Percentiles rank a stretch among this genome's conserved stretches.
Evolutionary conservation across 495 filamentous ascomycete species (phyloP).

Genomic region (Thermothielavioides terrestris): DNA sequence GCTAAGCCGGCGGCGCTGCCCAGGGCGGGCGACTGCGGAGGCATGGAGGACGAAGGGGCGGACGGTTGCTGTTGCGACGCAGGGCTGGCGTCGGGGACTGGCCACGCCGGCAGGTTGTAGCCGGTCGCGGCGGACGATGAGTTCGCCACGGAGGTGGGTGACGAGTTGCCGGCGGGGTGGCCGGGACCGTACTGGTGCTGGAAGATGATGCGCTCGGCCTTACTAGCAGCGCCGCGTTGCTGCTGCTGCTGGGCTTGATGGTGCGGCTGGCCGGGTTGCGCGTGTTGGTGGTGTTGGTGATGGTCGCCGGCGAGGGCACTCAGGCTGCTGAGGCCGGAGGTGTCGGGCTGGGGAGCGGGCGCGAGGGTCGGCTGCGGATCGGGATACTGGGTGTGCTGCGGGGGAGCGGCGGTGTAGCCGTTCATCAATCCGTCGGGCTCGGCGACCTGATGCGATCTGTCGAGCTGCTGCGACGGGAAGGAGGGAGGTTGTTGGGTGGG

Average conservation of each 20-base stretch:
- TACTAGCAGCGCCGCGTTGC: constrained; percentile 17
- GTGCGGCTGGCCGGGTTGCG: constrained; percentile 16
- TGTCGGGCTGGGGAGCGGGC: constrained; percentile 19
- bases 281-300: constrained; percentile 17
- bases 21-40: constrained; percentile 26
- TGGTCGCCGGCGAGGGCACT: constrained; percentile 21
- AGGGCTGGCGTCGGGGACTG: constrained; percentile 18
- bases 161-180: constrained; percentile 26
- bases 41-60: constrained; percentile 21
- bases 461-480: constrained; percentile 28
- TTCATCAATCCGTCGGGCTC: constrained; percentile 26
- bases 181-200: constrained; percentile 25
- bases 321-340: constrained; percentile 17
- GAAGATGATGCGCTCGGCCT: constrained; percentile 23
- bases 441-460: constrained; percentile 26
- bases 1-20: constrained; percentile 20
- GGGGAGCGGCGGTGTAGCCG: constrained; percentile 23
- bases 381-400: constrained; percentile 23
- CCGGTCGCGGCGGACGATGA: constrained; percentile 19
- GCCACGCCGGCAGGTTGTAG: constrained; percentile 22
- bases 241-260: constrained; percentile 18
- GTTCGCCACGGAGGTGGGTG: constrained; percentile 32
- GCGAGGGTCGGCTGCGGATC: constrained; percentile 22
- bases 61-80: constrained; percentile 14
- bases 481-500: constrained; percentile 16